These are phyloP conservation scores for Penstemon davidsonii DNA, from an alignment of 257 asterid species.

Conservation along the genomic window DNA sequence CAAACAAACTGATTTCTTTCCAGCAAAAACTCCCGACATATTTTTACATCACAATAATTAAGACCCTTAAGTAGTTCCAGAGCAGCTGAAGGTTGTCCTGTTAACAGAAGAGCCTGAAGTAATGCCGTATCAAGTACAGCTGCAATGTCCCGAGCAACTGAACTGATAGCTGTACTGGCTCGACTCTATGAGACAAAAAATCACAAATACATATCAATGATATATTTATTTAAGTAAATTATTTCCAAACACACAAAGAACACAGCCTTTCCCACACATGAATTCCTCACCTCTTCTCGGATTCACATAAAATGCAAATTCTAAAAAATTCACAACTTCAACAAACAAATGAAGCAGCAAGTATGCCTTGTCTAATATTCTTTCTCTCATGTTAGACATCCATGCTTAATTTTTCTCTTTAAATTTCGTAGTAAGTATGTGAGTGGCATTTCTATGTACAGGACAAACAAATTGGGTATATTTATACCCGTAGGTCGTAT, in stretches of 20 bases:
- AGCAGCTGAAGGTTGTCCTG: constrained; percentile 91
- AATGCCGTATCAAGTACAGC: constrained; percentile 88
- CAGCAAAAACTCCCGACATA: constrained; percentile 83
- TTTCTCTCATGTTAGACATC: background rate
- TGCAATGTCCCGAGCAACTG: constrained; percentile 95
- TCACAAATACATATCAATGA: constrained; percentile 15
- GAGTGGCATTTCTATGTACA: constrained; percentile 1
- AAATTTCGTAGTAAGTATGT: background rate
- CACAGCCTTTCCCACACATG: background rate
- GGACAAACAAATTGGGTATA: background rate
- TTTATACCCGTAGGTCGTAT: background rate
- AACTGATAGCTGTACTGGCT: constrained; percentile 57
- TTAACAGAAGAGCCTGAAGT: constrained; percentile 80
- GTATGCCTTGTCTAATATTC: background rate
- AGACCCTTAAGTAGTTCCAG: constrained; percentile 75
- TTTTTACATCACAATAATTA: constrained; percentile 78
- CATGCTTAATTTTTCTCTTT: background rate
- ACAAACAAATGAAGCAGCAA: background rate
- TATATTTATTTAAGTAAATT: background rate
- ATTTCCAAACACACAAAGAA: background rate
- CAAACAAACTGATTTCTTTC: constrained; percentile 67
- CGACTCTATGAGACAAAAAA: constrained; percentile 55
- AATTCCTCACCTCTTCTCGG: background rate
- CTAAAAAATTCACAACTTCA: background rate
- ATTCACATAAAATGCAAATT: constrained; percentile 3